Base-by-base conservation (phyloP, 2,329 filamentous ascomycete species). In the Amylocarpus encephaloides region DNA sequence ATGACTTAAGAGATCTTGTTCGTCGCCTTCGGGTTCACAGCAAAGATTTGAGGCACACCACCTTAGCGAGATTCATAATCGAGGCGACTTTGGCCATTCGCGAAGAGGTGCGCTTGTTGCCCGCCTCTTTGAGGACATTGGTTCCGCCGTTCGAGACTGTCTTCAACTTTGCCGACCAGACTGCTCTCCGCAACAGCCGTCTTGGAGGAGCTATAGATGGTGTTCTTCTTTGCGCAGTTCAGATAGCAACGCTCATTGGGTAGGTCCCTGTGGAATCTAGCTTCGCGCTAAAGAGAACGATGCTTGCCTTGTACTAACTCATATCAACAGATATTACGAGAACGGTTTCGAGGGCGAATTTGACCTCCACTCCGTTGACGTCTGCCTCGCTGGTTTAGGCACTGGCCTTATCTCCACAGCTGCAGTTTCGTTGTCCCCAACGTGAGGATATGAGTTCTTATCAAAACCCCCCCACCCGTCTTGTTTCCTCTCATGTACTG, bases 191-290 rank as follows among this genome's bases (percentile, higher is more conserved):
- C 1, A 58, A 68, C 12, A 70, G 73, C 1, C 62, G 59, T 6
- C 59, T 78, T 6, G 64, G 68, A 32, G 74, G 67, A 0, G 60
- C 74, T 3, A 58, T 77, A 2, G 73, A 77, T 30, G 70, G 74
- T 1, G 63, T 70, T 5, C 57, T 77, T 1, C 66, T 77, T 2
- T 60, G 59, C 41, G 60, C 67, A 1, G 51, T 71, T 3, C 59
- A 77, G 52, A 30, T 78, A 2, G 71, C 59, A 1, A 65, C 64
- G 2, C 66, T 70, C 42, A 75, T 78, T 43, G 70, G 68, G 73
- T 75, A 66, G 49, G 66, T 60, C 22, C n/a, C 5, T 43, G 3
- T 10, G n/a, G n/a, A n/a, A n/a, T n/a, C n/a, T n/a, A n/a, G n/a
- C n/a, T n/a, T n/a, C n/a, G n/a, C n/a, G n/a, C n/a, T n/a, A n/a